Evolutionary conservation across 176 grass and related monocot genomes (phyloP).

Genomic region (Rhynchospora breviuscula): DNA sequence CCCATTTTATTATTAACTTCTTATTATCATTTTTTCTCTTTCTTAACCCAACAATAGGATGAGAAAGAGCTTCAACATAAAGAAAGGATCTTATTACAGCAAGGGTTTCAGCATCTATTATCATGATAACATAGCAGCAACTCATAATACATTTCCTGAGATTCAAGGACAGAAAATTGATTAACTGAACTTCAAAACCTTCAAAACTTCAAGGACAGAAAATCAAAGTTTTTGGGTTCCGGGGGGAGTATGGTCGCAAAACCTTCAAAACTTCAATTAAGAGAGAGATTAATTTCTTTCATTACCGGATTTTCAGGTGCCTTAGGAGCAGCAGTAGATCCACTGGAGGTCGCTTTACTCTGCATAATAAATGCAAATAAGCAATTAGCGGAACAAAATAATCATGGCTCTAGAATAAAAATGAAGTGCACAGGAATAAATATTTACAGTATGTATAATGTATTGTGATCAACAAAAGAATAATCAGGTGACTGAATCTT

Average conservation of each 20-base stretch:
- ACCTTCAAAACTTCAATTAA: too few relatives aligned
- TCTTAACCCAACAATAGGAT: neutral
- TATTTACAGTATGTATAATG: neutral
- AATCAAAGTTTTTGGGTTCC: too few relatives aligned
- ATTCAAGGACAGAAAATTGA: neutral
- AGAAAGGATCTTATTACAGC: neutral
- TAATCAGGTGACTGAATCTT: neutral
- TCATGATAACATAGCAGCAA: neutral
- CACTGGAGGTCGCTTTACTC: conserved; percentile 67
- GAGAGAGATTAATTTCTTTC: neutral
- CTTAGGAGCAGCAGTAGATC: conserved; percentile 39
- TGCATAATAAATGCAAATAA: conserved; percentile 26
- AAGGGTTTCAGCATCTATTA: neutral
- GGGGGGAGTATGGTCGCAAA: too few relatives aligned
- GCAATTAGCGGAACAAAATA: neutral
- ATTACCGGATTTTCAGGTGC: conserved; percentile 46
- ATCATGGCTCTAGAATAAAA: neutral
- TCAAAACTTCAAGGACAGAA: too few relatives aligned
- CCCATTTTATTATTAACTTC: neutral
- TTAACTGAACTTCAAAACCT: neutral
- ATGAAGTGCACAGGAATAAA: neutral
- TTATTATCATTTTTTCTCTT: neutral
- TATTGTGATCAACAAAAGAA: neutral
- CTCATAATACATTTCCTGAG: neutral
- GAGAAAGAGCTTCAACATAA: too few relatives aligned